Evolutionary conservation across 768 basidiomycete genomes (phyloP), one percentile per base, ranked within the genome.

Genomic region (Lactifluus rugatus): DNA sequence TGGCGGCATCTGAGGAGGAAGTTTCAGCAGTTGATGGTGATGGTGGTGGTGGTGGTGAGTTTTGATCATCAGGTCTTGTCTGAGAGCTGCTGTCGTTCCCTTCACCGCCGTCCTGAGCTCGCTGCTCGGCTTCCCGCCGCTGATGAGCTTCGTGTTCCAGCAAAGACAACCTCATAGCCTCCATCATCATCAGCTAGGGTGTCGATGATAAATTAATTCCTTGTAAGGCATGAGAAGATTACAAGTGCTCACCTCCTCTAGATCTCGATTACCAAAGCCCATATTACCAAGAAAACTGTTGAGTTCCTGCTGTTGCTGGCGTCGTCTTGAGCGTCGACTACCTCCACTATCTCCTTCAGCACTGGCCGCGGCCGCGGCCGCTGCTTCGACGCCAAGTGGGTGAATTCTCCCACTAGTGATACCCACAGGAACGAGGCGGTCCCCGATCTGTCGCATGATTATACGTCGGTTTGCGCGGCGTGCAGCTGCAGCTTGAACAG

Each of bases 361-460:
- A 51, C 74, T 79, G 28, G 67, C 80, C 58, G n/a, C n/a, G n/a
- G n/a, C n/a, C n/a, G n/a, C n/a, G n/a, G n/a, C n/a, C n/a, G n/a
- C n/a, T n/a, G 85, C 84, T 57, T 84, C 78, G 19, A 81, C 76
- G 28, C 76, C 75, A 34, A 91, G 74, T 28, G 85, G 73, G 64
- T 87, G 87, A 53, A 88, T 81, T 23, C 90, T 81, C 57, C 85
- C 93, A 65, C 91, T 93, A 2, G 93, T 94, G 60, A 96, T 89
- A 26, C 96, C 96, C 23, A 99, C 91, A 31, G 96, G 96, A 59
- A 99, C 89, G 54, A 99, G 85, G 34, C 94, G 83, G 72, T 98
- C 96, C 55, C 96, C 96, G 32, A 98, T 92, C 71, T 97, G 93
- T 45, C 96, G 84, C 93, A 99, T 98, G 55, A 99, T 88, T 70